phyloP scores from a whole-genome alignment of 768 basidiomycete species.

The Amanita pallidorosea region DNA sequence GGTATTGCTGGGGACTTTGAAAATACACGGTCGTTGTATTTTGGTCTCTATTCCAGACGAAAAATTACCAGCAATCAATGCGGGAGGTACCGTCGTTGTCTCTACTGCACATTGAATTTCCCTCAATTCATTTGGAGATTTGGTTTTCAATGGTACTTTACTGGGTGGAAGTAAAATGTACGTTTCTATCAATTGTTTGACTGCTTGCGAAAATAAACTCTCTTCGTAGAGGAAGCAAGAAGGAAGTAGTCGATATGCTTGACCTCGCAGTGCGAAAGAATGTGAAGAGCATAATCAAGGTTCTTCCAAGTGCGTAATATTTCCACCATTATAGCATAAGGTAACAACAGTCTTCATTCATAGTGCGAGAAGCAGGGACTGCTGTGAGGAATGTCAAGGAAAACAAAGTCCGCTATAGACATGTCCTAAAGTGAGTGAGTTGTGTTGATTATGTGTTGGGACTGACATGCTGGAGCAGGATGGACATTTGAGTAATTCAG shows the following conservation, averaged over 20 bases:
- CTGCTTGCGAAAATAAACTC: conserved; percentile 11
- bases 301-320: conserved; percentile 25
- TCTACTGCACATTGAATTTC: conserved; percentile 14
- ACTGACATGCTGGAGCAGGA: background rate
- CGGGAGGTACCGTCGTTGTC: conserved; percentile 13
- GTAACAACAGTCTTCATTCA: background rate
- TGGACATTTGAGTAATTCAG: background rate
- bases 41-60: conserved; percentile 48
- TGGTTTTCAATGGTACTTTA: conserved; percentile 14
- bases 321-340: background rate
- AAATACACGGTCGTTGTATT: conserved; percentile 43
- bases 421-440: conserved; percentile 26
- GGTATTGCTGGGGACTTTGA: conserved; percentile 30
- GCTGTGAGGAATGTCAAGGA: conserved; percentile 38
- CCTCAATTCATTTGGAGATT: conserved; percentile 9
- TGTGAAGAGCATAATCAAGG: conserved; percentile 35
- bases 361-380: conserved; percentile 34
- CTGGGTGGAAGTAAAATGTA: conserved; percentile 22
- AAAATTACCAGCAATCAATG: conserved; percentile 26
- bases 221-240: conserved; percentile 42
- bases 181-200: background rate
- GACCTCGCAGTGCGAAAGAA: conserved; percentile 44
- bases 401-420: conserved; percentile 42
- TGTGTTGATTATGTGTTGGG: too few relatives aligned
- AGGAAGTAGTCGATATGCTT: conserved; percentile 50